These are phyloP conservation scores for Fusarium verticillioides DNA, from an alignment of 2,329 filamentous ascomycete species.

Conservation along the genomic window DNA sequence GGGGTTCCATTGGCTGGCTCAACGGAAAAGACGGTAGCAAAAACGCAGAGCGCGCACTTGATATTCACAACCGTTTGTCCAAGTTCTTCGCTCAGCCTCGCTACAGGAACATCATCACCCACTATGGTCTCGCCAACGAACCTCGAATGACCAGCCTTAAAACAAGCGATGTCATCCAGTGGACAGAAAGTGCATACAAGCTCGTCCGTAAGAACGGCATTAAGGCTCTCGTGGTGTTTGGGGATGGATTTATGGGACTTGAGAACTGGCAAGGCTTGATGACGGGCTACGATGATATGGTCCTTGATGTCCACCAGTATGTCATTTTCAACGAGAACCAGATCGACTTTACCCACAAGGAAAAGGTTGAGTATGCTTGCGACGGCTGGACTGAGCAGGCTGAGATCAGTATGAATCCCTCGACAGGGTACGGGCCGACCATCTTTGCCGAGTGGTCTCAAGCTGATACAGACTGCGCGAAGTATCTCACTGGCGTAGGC, in stretches of 20 bases:
- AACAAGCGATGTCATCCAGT: conserved; percentile 74
- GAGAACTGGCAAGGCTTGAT: conserved; percentile 90
- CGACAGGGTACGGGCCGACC: conserved; percentile 89
- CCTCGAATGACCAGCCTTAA: conserved; percentile 84
- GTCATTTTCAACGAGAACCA: conserved; percentile 96
- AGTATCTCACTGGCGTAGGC: conserved; percentile 88
- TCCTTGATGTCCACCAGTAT: conserved; percentile 98
- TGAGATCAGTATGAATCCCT: conserved; percentile 74
- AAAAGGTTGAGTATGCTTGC: conserved; percentile 90
- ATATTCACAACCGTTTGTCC: conserved; percentile 86
- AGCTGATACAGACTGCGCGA: conserved; percentile 93
- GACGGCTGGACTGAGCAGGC: conserved; percentile 86
- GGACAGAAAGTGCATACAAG: conserved; percentile 80
- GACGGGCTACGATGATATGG: conserved; percentile 74
- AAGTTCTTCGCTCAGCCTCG: conserved; percentile 93
- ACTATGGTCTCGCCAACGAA: conserved; percentile 96
- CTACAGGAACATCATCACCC: conserved; percentile 89
- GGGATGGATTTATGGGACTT: conserved; percentile 94
- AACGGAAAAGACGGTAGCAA: conserved; percentile 85
- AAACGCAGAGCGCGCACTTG: conserved; percentile 84
- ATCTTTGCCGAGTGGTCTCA: conserved; percentile 98
- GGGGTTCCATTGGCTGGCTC: conserved; percentile 85
- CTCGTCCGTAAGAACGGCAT: conserved; percentile 82
- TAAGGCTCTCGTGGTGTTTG: conserved; percentile 79
- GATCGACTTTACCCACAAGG: conserved; percentile 81